These are phyloP conservation scores for Penicillium hesseltinei DNA, from an alignment of 2,329 filamentous ascomycete species.

Conservation along the genomic window DNA sequence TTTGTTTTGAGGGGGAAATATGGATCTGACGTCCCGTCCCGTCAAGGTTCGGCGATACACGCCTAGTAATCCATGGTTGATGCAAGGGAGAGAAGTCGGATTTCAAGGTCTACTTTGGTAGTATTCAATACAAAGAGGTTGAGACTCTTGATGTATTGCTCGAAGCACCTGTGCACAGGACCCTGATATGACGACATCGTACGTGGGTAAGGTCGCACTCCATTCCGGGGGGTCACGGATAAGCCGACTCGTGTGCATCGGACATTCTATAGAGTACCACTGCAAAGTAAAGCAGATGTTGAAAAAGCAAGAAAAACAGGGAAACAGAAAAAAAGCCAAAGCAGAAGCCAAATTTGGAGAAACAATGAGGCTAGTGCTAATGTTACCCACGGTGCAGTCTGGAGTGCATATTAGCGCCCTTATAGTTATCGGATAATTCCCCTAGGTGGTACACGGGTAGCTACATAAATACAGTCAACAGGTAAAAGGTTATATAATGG, in stretches of 20 bases:
- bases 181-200: constrained; percentile 18
- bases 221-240: constrained; percentile 6
- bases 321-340: constrained; percentile 3
- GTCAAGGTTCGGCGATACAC: constrained; percentile 39
- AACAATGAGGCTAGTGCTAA: constrained; percentile 3
- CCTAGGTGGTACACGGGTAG: constrained; percentile 20
- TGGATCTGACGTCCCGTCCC: constrained; percentile 34
- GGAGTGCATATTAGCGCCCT: constrained; percentile 6
- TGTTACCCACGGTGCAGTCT: constrained; percentile 19
- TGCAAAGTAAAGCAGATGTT: not conserved
- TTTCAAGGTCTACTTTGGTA: not conserved
- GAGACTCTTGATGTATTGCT: not conserved
- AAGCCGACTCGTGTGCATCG: constrained; percentile 6
- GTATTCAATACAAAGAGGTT: not conserved
- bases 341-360: not conserved
- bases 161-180: constrained; percentile 3
- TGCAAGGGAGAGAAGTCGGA: constrained; percentile 28
- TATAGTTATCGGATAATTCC: constrained; percentile 23
- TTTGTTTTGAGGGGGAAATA: constrained; percentile 1
- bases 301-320: not conserved
- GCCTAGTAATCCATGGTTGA: constrained; percentile 31
- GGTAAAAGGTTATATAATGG: not conserved
- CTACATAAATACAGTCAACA: constrained; percentile 8
- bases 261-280: constrained; percentile 16
- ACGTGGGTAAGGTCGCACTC: constrained; percentile 10